Conservation (phyloP, 2,329 filamentous ascomycete species). For the Hymenotorrendiella dingleyae region DNA sequence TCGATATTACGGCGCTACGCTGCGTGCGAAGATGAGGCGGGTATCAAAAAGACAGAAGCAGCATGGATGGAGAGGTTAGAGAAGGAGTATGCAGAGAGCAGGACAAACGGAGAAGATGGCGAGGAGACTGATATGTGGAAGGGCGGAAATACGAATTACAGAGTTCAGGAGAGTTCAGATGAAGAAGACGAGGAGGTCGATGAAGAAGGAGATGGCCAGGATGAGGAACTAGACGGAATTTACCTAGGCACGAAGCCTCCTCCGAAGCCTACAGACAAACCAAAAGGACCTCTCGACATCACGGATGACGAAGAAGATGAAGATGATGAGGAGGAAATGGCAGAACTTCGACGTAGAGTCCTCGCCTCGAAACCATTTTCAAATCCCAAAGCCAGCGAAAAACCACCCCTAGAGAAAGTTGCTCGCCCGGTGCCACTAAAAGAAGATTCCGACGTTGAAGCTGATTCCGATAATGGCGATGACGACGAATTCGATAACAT, state of each 20-base stretch:
- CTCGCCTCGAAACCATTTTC: slow-evolving; percentile 85
- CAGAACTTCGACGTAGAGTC: slow-evolving; percentile 83
- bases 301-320: slow-evolving; percentile 74
- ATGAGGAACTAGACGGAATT: slow-evolving; percentile 49
- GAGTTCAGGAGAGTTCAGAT: slow-evolving; percentile 46
- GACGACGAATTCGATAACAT: slow-evolving; percentile 88
- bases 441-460: slow-evolving; percentile 61
- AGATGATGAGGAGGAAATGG: slow-evolving; percentile 82
- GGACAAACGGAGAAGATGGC: slow-evolving; percentile 55
- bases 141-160: slow-evolving; percentile 80
- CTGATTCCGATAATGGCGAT: slow-evolving; percentile 61
- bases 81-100: slow-evolving; percentile 77
- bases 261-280: slow-evolving; percentile 30
- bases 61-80: slow-evolving; percentile 88
- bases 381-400: slow-evolving; percentile 47
- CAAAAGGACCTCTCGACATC: slow-evolving; percentile 50
- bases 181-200: slow-evolving; percentile 43
- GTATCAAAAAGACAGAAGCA: slow-evolving; percentile 76
- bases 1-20: slow-evolving; percentile 79
- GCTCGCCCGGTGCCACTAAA: slow-evolving; percentile 48
- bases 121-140: slow-evolving; percentile 76
- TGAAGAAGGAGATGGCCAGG: slow-evolving; percentile 40
- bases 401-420: slow-evolving; percentile 56
- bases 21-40: slow-evolving; percentile 72
- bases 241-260: slow-evolving; percentile 51